Evolutionary conservation across 495 filamentous ascomycete genomes (phyloP), one percentile per base, ranked within the genome.

Genomic region (Neohortaea acidophila): DNA sequence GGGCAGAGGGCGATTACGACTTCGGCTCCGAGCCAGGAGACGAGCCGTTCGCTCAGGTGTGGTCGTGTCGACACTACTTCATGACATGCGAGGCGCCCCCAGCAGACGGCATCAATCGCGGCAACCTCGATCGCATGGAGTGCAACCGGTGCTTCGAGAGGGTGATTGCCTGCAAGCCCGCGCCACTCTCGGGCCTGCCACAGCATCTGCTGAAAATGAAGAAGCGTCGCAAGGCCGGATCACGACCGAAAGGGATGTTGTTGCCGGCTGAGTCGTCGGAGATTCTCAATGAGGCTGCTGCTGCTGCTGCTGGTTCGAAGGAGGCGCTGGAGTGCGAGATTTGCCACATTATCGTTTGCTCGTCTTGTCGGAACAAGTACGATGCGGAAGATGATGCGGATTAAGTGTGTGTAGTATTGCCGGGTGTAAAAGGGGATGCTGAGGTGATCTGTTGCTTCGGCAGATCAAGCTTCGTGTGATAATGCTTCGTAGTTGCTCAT

Each of bases 11-110:
- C 8, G 37, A 34, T 12, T 11, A 40, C 8, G 34, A 55, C 36
- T 55, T 55, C 34, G 52, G 52, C 13, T 33, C 34, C 6, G 52
- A 55, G 37, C 52, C 52, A 1, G 42, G 33, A 11, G 52, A 55
- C 9, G 24, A 42, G 11, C 2, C 11, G 4, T 3, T 9, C 24
- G 2, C 13, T 12, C 44, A 47, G 23, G 18, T 47, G 3, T 47
- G 44, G 44, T 37, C 44, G 1, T 47, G 44, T 36, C 10, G n/a
- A 4, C 44, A 47, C 20, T 3, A 13, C 7, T 43, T 47, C 26
- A 8, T 12, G 2, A 5, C 39, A 4, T 42, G n/a, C 33, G 17
- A 27, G 6, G 13, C 28, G 4, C 22, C 21, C 6, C 22, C 21
- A 3, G 26, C 25, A 1, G 44, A 41, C 34, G 27, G 10, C 2